phyloP scores from a whole-genome alignment of 139 green algal genomes.

The Closterium sp. region DNA sequence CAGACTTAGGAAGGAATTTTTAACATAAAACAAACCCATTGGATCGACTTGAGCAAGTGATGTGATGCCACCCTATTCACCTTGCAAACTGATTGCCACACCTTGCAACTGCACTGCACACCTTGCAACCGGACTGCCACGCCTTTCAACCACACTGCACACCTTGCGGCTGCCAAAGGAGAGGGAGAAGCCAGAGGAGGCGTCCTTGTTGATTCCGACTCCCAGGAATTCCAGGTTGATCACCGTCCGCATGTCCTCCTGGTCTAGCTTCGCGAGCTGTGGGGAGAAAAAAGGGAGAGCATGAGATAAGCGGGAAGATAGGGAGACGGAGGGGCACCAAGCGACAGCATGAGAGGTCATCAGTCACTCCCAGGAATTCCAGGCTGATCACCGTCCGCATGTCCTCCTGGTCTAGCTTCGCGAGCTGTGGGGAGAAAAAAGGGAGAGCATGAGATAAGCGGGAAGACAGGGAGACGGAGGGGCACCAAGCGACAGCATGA shows the following conservation, averaged over 20 bases:
- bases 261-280: slow-evolving; percentile 58
- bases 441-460: not conserved
- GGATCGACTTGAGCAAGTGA: too few species aligned
- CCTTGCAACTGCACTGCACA: not conserved
- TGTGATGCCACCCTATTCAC: too few species aligned
- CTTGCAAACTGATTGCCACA: slow-evolving; percentile 61
- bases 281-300: too few species aligned
- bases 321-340: too few species aligned
- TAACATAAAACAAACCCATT: too few species aligned
- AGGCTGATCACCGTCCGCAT: slow-evolving; percentile 54
- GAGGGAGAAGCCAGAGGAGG: slow-evolving; percentile 18
- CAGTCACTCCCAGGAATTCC: slow-evolving; percentile 61
- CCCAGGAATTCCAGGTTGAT: slow-evolving; percentile 87
- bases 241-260: slow-evolving; percentile 77
- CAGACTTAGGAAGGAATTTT: too few species aligned
- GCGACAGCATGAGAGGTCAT: too few species aligned
- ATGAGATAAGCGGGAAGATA: not conserved
- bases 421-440: too few species aligned
- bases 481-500: too few species aligned
- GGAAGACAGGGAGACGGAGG: too few species aligned
- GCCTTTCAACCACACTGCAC: too few species aligned
- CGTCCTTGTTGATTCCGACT: slow-evolving; percentile 63
- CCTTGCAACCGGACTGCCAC: slow-evolving; percentile 26
- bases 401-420: not conserved
- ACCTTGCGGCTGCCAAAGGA: slow-evolving; percentile 30